Conservation (phyloP, 352 stramenopile genomes). For the Globisporangium orthogonon region DNA sequence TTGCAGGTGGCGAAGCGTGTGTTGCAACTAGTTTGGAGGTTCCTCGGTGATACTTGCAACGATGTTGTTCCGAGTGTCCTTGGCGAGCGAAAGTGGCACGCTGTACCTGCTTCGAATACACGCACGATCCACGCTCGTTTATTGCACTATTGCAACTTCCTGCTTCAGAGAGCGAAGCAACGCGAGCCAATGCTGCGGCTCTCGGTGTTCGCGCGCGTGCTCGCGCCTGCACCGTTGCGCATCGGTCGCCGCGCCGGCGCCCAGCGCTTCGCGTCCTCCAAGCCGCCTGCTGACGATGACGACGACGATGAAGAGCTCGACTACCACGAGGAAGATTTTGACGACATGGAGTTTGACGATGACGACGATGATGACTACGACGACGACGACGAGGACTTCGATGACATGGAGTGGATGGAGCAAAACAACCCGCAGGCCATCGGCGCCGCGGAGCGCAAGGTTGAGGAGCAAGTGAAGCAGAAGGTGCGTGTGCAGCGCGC, state of each 20-base stretch:
- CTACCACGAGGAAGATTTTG: conserved; percentile 37
- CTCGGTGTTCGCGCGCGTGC: conserved; percentile 38
- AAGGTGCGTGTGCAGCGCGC: conserved; percentile 78
- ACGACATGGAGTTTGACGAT: conserved; percentile 33
- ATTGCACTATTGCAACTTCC: background rate
- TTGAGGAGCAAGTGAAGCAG: conserved; percentile 84
- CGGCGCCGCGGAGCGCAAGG: conserved; percentile 25
- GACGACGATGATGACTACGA: conserved; percentile 32
- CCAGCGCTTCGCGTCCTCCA: conserved; percentile 9
- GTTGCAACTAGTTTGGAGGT: too few relatives aligned
- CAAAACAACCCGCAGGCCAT: conserved; percentile 11
- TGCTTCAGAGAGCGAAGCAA: background rate
- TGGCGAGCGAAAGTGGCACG: too few relatives aligned
- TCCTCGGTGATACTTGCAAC: too few relatives aligned
- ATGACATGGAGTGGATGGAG: conserved; percentile 9
- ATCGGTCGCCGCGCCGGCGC: conserved; percentile 18
- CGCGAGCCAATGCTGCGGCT: conserved; percentile 41
- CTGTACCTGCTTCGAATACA: too few relatives aligned
- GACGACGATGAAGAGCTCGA: conserved; percentile 27
- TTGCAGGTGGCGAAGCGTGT: too few relatives aligned
- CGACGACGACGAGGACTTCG: conserved; percentile 16
- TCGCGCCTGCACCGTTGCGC: conserved; percentile 38
- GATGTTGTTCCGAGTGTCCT: too few relatives aligned
- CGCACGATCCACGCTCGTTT: background rate
- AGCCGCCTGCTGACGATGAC: conserved; percentile 14